Conservation (phyloP, 108 stramenopile genomes). For the Licmophora abbreviata region DNA sequence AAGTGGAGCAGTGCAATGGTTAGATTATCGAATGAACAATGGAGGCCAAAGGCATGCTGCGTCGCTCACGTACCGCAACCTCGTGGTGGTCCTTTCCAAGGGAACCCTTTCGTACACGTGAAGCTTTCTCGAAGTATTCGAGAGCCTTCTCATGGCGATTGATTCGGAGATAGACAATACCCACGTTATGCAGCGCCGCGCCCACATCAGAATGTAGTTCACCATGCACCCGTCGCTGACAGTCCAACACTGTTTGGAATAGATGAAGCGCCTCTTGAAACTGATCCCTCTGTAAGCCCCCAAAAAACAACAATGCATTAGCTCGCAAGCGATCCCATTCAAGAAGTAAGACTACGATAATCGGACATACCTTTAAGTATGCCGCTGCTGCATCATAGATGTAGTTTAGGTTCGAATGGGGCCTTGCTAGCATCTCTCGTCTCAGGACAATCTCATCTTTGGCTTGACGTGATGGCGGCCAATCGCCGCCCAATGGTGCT, state of each 20-base stretch:
- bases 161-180: slow-evolving; percentile 29
- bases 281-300: slow-evolving; percentile 7
- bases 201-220: slow-evolving; percentile 36
- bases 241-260: slow-evolving; percentile 27
- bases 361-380: slow-evolving; percentile 12
- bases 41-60: background rate
- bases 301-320: slow-evolving; percentile 4
- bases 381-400: slow-evolving; percentile 10
- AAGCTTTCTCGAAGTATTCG: slow-evolving; percentile 42
- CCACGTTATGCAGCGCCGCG: slow-evolving; percentile 44
- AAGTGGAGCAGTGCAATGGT: background rate
- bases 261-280: slow-evolving; percentile 25
- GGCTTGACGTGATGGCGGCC: slow-evolving; percentile 16
- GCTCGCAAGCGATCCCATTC: background rate
- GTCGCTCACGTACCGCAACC: slow-evolving; percentile 48
- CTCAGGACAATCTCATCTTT: slow-evolving; percentile 2
- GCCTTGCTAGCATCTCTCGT: slow-evolving; percentile 9
- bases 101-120: slow-evolving; percentile 36
- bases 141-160: slow-evolving; percentile 33
- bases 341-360: background rate
- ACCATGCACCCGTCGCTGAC: slow-evolving; percentile 25
- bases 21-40: background rate
- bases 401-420: slow-evolving; percentile 5
- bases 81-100: slow-evolving; percentile 39
- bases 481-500: slow-evolving; percentile 29